Evolutionary conservation across 148 eudicot species (phyloP).

Genomic region (Beta vulgaris): DNA sequence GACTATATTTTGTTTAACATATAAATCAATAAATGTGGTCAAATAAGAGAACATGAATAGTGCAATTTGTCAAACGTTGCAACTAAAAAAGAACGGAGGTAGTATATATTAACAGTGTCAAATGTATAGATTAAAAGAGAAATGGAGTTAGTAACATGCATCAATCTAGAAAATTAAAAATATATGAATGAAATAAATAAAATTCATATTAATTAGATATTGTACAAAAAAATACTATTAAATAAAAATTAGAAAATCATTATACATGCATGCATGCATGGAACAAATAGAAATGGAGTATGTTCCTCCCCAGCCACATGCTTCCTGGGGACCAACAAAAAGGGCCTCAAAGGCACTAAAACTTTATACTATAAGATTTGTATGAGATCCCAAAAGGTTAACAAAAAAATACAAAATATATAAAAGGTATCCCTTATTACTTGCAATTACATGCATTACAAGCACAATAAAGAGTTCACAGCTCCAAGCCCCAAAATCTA

Average conservation of each 20-base stretch:
- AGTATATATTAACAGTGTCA: too few species aligned
- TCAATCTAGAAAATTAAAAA: too few species aligned
- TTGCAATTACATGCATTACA: neutral
- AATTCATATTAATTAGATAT: too few species aligned
- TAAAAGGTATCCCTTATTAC: neutral
- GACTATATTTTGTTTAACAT: too few species aligned
- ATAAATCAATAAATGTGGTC: too few species aligned
- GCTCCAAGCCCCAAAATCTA: conserved; percentile 15
- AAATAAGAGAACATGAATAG: too few species aligned
- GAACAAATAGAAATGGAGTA: neutral
- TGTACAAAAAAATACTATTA: too few species aligned
- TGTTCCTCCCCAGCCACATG: conserved; percentile 25
- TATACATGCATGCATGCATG: neutral
- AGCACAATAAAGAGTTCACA: neutral
- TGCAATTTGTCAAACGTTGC: too few species aligned
- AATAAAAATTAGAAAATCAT: neutral
- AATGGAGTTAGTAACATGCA: too few species aligned
- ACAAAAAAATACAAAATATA: neutral
- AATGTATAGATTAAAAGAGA: too few species aligned
- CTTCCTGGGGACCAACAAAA: conserved; percentile 35
- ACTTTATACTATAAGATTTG: neutral
- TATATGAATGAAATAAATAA: too few species aligned
- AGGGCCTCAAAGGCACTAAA: conserved; percentile 13
- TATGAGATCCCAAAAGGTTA: conserved; percentile 10
- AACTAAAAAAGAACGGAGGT: too few species aligned